phyloP scores from a whole-genome alignment of 805 yeast species.

The Saccharomyces jurei region DNA sequence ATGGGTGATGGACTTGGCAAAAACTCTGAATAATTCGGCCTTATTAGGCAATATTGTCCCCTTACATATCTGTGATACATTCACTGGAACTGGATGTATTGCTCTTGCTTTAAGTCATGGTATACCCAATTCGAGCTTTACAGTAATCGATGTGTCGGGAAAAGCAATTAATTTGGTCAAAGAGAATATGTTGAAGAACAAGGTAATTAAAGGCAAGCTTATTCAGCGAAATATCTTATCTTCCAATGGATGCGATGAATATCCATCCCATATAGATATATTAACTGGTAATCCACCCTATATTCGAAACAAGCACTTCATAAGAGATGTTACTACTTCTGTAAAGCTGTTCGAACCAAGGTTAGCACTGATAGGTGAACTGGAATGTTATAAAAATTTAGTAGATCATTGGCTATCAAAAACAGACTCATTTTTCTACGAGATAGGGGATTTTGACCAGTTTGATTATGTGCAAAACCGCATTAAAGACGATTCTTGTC shows the following conservation, averaged over 20 bases:
- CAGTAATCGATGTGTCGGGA: slow-evolving; percentile 51
- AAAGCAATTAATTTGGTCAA: slow-evolving; percentile 45
- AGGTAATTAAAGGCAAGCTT: not conserved
- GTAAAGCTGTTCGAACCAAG: slow-evolving; percentile 70
- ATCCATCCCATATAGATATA: slow-evolving; percentile 35
- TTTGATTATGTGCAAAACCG: slow-evolving; percentile 33
- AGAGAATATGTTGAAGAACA: slow-evolving; percentile 31
- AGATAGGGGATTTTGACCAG: slow-evolving; percentile 61
- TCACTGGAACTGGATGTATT: slow-evolving; percentile 88
- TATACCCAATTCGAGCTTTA: slow-evolving; percentile 19
- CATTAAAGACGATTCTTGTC: slow-evolving; percentile 10
- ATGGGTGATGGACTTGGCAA: slow-evolving; percentile 51
- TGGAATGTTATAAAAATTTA: slow-evolving; percentile 60
- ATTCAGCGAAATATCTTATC: not conserved
- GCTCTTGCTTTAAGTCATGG: slow-evolving; percentile 43
- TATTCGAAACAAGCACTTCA: slow-evolving; percentile 33
- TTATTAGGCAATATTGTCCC: slow-evolving; percentile 1
- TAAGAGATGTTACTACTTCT: slow-evolving; percentile 47
- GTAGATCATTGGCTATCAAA: slow-evolving; percentile 37
- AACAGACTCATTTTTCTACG: slow-evolving; percentile 58
- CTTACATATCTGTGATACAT: slow-evolving; percentile 52
- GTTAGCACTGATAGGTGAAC: slow-evolving; percentile 70
- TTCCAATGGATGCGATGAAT: slow-evolving; percentile 2
- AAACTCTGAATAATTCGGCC: not conserved
- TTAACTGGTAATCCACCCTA: slow-evolving; percentile 91